Evolutionary conservation across 2,329 filamentous ascomycete species (phyloP), one percentile per base, ranked within the genome.

Genomic region (Botrytis hyacinthi): DNA sequence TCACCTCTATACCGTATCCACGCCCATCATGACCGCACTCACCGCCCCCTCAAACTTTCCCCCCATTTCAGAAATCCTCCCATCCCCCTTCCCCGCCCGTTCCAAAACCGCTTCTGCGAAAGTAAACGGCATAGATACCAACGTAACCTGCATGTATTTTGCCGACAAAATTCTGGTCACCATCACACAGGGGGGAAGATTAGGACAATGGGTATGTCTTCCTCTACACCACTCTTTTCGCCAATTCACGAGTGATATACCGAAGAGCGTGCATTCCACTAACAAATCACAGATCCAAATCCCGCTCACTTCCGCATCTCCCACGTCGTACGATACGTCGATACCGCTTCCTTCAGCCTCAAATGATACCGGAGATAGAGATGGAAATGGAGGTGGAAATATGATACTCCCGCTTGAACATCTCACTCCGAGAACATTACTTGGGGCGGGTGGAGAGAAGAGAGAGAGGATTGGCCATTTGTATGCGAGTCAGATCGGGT

Each of bases 121-220:
- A 4, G 89, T 98, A 75, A 89, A 91, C 75, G 90, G 89, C 44
- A 82, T 91, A 35, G 82, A 86, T 51, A 98, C 96, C 1, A 90
- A 94, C 76, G 91, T 93, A 48, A 90, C 89, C 57, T 87, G 87
- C 18, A 85, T 94, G 71, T 89, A 87, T 78, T 98, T 98, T 83
- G 87, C 91, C 14, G 96, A 98, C 87, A 97, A 94, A 83, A 94
- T 99, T 78, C 84, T 99, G 78, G 85, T 99, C 76, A 98, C 94
- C 1, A 87, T 98, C 74, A 93, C 93, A 0, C 96, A 98, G 83
- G 89, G 91, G 75, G 95, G 95, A 10, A 89, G 91, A 74, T 84
- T 98, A 65, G 92, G 93, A 32, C 96, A 98, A 86, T 99, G 96
- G 96, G 94, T 98, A 81, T 48, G 66, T 74, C 68, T 46, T 37